Evolutionary conservation across 1,139 yeast genomes (phyloP), one percentile per base, ranked within the genome.

Genomic region (Magnusiomyces paraingens): DNA sequence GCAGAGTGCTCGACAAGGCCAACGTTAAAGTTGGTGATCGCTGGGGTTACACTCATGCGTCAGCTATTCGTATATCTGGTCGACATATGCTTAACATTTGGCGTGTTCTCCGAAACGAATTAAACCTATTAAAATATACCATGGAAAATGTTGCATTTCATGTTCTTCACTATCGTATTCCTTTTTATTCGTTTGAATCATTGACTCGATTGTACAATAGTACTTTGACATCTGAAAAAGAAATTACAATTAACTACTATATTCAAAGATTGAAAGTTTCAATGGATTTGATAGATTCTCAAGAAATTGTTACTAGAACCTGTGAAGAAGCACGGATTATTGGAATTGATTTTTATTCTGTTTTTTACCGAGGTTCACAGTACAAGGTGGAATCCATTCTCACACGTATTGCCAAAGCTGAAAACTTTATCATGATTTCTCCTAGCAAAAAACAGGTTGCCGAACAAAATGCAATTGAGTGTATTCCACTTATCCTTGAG

Each of bases 401-500:
- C 60, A 70, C 81, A 3, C 71, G 99, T 54, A 71, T 93, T 22
- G 79, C 94, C 36, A 89, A 89, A 63, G 74, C 81, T 10, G 96
- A 90, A 65, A 85, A 84, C 63, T 80, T 78, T 53, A 67, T 93
- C 45, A 67, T 90, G 56, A 72, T 84, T 21, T 87, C 97, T 0
- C 97, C 99, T 0, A 82, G 89, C 38, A 84, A 86, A 62, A 73
- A 77, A 50, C 89, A 89, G 58, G 97, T 93, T 0, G 87, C 86
- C 62, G 79, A 83, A 52, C 96, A 91, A 77, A 83, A 84, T 62
- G 86, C 98, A 0, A 71, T 93, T 48, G 96, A 90, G 63, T 86
- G 90, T 59, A 81, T 93, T 8, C 96, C 99, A 0, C 73, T 93
- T 55, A 88, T 93, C 2, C 81, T 93, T 90, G 99, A 93, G 65